Base-by-base conservation (phyloP, 495 filamentous ascomycete genomes). In the Aspergillus ellipticus region DNA sequence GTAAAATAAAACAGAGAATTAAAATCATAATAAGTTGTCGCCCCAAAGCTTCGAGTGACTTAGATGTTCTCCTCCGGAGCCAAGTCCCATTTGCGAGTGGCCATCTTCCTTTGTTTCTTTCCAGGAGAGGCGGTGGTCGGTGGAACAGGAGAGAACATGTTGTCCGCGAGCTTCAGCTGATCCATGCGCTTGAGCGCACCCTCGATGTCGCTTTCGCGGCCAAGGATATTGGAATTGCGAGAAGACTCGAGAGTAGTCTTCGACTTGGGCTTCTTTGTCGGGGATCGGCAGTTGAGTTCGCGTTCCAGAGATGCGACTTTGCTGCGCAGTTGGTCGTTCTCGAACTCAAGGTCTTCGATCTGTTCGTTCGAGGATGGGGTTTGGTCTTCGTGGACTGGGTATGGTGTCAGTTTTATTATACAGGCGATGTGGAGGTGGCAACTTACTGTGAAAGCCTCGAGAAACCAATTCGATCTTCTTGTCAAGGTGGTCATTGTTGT, bases 391-490 rank as follows among this genome's bases (percentile, higher is more conserved):
- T 80, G 75, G 47, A 81, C 78, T 75, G 59, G 31, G 8, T 16
- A 4, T 53, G 28, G 42, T 53, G 59, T 65, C 19, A 71, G 9
- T 20, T 10, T 11, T 5, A 9, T 45, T n/a, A 10, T 3, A 48
- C n/a, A 35, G 7, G 26, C 31, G 6, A 29, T 45, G 17, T 16
- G 17, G 9, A n/a, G 42, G 9, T 6, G 5, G 26, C 53, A 51
- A 60, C 70, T 65, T 66, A 79, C 77, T 79, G 58, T 81, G 80
- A 37, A 93, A 85, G 15, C 83, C 82, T 35, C 86, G 78, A 46
- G 87, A 85, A 47, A 96, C 75, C 20, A 97, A 82, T 63, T 97
- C 94, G 9, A 97, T 79, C 73, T 98, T 98, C 59, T 82, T 80
- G 67, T 97, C 92, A 54, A 95, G 78, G 71, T 94, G 91, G 66